Base-by-base conservation (phyloP, 2,329 filamentous ascomycete species). In the Claviceps fusiformis region DNA sequence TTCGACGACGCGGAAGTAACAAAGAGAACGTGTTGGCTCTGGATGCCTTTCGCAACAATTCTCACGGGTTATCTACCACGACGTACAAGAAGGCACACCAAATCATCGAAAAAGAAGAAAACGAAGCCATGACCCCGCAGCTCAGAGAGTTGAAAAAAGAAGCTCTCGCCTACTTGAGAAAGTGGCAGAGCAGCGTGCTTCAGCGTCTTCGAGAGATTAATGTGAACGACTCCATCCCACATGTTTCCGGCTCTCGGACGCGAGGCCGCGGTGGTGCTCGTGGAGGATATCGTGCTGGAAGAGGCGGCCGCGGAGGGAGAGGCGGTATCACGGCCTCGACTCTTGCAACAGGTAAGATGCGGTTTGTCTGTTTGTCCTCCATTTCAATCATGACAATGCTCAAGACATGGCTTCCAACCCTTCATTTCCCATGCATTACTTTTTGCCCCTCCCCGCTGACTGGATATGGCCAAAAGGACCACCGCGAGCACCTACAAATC, bases 101-200 rank as follows among this genome's bases (percentile, higher is more conserved):
- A n/a, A 62, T 63, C 29, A 58, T 63, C 29, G 62, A 67, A 19
- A 67, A 69, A 41, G 63, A 69, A 41, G 66, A 68, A 47, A 58
- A 67, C 17, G 65, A 67, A 43, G 59, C 65, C 27, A 71, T 74
- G 55, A 71, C 68, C 39, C 68, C 73, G 5, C 69, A 75, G 56
- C 75, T 85, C 58, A 71, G 77, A 56, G 84, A 88, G 62, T 70
- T 90, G 62, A 90, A 83, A 71, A 82, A 79, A 59, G 83, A 86
- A 54, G 78, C 83, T 1, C 66, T 95, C 5, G 71, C 76, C 7
- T 83, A 85, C 65, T 95, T 92, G 65, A 82, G 86, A 56, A 85
- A 89, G 59, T 97, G 92, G 92, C 81, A 88, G 62, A 76, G 81
- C 6, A 74, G 75, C 13, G 80, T 95, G 10, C 72, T 88, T 45